Evolutionary conservation across 495 filamentous ascomycete species (phyloP).

Genomic region (Symbiotaphrina buchneri): DNA sequence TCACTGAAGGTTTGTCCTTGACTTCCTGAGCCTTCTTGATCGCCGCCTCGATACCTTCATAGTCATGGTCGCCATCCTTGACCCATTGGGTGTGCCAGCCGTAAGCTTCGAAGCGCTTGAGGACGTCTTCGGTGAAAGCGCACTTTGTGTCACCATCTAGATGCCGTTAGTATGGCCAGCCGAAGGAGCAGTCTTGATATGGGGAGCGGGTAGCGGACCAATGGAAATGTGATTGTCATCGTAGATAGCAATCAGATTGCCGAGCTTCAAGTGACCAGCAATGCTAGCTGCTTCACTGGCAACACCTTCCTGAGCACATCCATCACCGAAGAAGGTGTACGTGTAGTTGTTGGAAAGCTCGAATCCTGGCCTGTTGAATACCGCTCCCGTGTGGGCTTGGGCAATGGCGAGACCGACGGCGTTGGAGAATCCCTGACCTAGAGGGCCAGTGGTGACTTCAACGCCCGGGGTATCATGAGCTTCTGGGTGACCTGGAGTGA

Average conservation of each 20-base stretch:
- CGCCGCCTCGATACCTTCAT: constrained; percentile 70
- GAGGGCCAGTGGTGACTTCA: constrained; percentile 93
- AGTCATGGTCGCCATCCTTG: constrained; percentile 75
- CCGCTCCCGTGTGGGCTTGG: constrained; percentile 68
- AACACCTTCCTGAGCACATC: constrained; percentile 97
- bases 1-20: constrained; percentile 89
- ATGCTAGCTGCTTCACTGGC: constrained; percentile 77
- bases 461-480: constrained; percentile 88
- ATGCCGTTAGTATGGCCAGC: not conserved
- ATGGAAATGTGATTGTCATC: constrained; percentile 98
- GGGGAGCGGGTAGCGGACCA: constrained; percentile 26
- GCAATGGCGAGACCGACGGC: constrained; percentile 94
- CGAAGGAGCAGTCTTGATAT: not conserved
- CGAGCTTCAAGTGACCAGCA: constrained; percentile 90
- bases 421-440: constrained; percentile 88
- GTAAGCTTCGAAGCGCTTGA: constrained; percentile 89
- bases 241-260: constrained; percentile 90
- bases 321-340: constrained; percentile 90
- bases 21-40: constrained; percentile 67
- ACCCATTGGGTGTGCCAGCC: constrained; percentile 88
- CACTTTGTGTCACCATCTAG: constrained; percentile 81
- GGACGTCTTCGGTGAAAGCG: constrained; percentile 93
- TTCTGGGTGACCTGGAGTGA: constrained; percentile 92
- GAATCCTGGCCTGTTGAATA: constrained; percentile 94
- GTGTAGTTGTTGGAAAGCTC: constrained; percentile 91